Evolutionary conservation across 768 basidiomycete genomes (phyloP), one percentile per base, ranked within the genome.

Genomic region (Lactifluus rugatus): DNA sequence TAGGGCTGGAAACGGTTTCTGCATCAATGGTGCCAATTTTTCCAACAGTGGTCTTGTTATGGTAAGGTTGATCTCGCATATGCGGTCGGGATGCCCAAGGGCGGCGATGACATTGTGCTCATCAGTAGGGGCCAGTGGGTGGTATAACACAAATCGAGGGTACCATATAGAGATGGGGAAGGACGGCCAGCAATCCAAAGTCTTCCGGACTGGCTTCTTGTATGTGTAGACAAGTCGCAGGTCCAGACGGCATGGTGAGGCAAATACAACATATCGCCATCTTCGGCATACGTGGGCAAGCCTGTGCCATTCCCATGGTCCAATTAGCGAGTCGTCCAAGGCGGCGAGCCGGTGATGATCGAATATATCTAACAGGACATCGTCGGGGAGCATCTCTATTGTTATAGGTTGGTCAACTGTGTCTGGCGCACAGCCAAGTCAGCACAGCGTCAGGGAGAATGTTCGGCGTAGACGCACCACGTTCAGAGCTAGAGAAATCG

Each of bases 211-310:
- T 10, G 59, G 59, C 44, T 56, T 55, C 19, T 2, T 51, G 44
- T 60, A 56, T 16, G 59, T 60, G 49, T 56, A 60, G 42, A 56
- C 48, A 23, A 60, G 59, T 4, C 59, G 59, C 2, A 60, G 25
- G 34, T 56, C 37, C 8, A 60, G 28, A 21, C 54, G 59, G 37
- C 45, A 37, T 2, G 54, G 59, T n/a, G 59, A 60, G 5, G 48
- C 1, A 23, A 52, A 56, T 50, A 60, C 47, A 44, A 60, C 26
- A 11, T 21, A 41, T 8, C 59, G 48, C 59, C 59, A 60, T 47
- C 54, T 21, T 44, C 16, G 48, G 37, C 54, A 60, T 5, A 60
- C 59, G 45, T 60, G 59, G 6, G 54, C 49, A 4, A 60, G 53
- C 14, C 59, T 41, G 31, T 60, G 59, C 59, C 59, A 60, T 52